Percentiles rank a stretch among this genome's conserved stretches.
Evolutionary conservation across 1,284 basidiomycete species (phyloP).

Genomic region (Erythrobasidium hasegawianum): DNA sequence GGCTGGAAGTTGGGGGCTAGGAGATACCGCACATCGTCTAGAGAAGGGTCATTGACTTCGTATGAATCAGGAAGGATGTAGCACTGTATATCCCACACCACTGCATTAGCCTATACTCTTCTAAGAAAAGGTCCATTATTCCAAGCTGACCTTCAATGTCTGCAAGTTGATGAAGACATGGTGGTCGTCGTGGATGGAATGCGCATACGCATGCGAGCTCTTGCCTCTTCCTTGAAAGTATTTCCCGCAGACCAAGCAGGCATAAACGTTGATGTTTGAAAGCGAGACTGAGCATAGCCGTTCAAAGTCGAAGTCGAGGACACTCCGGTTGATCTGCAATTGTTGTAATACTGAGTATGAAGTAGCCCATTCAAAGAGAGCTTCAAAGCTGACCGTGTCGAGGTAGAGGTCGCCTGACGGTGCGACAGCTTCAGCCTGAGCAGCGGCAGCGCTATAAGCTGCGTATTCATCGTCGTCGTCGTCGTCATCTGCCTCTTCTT

Average conservation of each 20-base stretch:
- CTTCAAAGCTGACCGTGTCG: slow-evolving; percentile 67
- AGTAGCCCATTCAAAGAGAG: slow-evolving; percentile 4
- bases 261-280: slow-evolving; percentile 95
- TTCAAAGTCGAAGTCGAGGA: slow-evolving; percentile 98
- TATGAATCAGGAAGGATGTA: slow-evolving; percentile 99
- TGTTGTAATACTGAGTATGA: slow-evolving; percentile 36
- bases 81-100: slow-evolving; percentile 57
- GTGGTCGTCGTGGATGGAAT: slow-evolving; percentile 96
- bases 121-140: background rate
- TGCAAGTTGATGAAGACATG: slow-evolving; percentile 96
- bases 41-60: slow-evolving; percentile 85
- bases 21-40: slow-evolving; percentile 90
- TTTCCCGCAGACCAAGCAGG: slow-evolving; percentile 95
- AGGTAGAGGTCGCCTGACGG: slow-evolving; percentile 71
- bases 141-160: slow-evolving; percentile 69
- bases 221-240: slow-evolving; percentile 97
- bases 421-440: slow-evolving; percentile 5
- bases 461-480: slow-evolving; percentile 25
- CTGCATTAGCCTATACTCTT: background rate
- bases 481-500: slow-evolving; percentile 9
- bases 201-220: slow-evolving; percentile 89
- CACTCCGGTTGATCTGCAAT: slow-evolving; percentile 72
- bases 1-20: slow-evolving; percentile 74
- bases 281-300: slow-evolving; percentile 95
- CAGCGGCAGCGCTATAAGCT: slow-evolving; percentile 15